Conservation (phyloP, 164 flowering plant genomes). For the Paratinospora sagittata region DNA sequence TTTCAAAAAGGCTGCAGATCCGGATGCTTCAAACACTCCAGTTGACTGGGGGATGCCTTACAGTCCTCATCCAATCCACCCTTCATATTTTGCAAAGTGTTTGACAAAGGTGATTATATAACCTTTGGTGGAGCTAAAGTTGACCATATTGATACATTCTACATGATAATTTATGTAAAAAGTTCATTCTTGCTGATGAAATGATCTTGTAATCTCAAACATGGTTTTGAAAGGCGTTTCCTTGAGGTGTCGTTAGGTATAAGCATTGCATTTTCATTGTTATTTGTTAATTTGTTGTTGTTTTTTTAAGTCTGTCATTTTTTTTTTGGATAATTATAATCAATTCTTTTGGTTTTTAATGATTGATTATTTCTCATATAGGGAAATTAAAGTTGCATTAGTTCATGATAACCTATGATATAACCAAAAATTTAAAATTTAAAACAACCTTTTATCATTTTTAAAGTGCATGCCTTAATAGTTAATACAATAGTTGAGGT, state of each 20-base stretch:
- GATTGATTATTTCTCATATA: too few species aligned
- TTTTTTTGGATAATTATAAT: too few species aligned
- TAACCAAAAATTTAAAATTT: too few species aligned
- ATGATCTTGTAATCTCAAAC: background rate
- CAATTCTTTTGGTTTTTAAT: too few species aligned
- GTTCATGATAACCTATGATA: too few species aligned
- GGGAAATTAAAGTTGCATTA: too few species aligned
- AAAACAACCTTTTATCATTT: too few species aligned
- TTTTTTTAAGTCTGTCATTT: too few species aligned
- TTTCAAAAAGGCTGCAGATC: slow-evolving; percentile 32
- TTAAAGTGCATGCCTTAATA: too few species aligned
- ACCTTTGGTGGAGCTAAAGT: background rate
- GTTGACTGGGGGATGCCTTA: slow-evolving; percentile 57
- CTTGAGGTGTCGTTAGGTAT: background rate
- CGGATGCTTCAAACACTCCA: slow-evolving; percentile 31
- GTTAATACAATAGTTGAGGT: too few species aligned
- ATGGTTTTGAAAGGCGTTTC: background rate
- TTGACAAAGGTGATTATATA: slow-evolving; percentile 54
- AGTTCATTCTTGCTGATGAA: background rate
- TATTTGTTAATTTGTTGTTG: too few species aligned
- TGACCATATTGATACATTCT: background rate
- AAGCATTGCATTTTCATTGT: too few species aligned
- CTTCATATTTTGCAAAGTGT: slow-evolving; percentile 73
- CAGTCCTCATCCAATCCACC: slow-evolving; percentile 44
- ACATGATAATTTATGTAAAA: background rate